These are phyloP conservation scores for Elongisporangium undulatum DNA, from an alignment of 352 stramenopile genomes.

Conservation along the genomic window DNA sequence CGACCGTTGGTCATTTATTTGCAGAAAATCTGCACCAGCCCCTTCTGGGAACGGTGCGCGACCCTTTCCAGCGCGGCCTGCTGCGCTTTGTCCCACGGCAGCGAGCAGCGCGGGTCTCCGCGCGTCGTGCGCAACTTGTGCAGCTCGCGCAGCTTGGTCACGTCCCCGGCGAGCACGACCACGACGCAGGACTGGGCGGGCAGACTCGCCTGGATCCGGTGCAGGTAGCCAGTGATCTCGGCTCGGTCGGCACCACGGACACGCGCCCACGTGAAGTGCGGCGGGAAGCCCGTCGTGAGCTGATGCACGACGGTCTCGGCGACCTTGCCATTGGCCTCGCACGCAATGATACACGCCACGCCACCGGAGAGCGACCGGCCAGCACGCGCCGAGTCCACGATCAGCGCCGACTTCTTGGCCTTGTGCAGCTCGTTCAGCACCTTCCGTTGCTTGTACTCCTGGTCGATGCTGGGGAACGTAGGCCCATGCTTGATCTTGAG, in stretches of 20 bases:
- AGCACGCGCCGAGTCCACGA: slow-evolving; percentile 63
- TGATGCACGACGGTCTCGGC: slow-evolving; percentile 62
- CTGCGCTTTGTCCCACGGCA: slow-evolving; percentile 75
- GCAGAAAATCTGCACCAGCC: slow-evolving; percentile 60
- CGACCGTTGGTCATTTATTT: slow-evolving; percentile 18
- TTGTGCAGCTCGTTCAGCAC: slow-evolving; percentile 66
- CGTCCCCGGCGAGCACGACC: slow-evolving; percentile 46
- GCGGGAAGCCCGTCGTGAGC: slow-evolving; percentile 77
- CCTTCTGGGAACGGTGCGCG: slow-evolving; percentile 44
- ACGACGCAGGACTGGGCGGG: slow-evolving; percentile 55
- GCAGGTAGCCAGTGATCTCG: slow-evolving; percentile 30
- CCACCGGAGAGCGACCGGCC: slow-evolving; percentile 61
- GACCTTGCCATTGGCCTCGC: slow-evolving; percentile 40
- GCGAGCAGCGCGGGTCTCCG: slow-evolving; percentile 62
- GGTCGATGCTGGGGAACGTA: slow-evolving; percentile 64
- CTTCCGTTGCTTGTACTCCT: slow-evolving; percentile 75
- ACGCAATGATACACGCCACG: slow-evolving; percentile 56
- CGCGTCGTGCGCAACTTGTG: slow-evolving; percentile 78
- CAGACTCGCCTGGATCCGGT: slow-evolving; percentile 36
- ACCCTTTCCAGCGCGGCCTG: slow-evolving; percentile 51
- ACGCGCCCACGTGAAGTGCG: slow-evolving; percentile 74
- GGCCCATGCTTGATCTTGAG: slow-evolving; percentile 77
- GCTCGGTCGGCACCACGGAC: slow-evolving; percentile 37
- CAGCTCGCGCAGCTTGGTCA: slow-evolving; percentile 51
- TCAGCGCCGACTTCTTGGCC: slow-evolving; percentile 72